Percentiles rank a stretch among this genome's conserved stretches.
Conservation (phyloP, 2,329 filamentous ascomycete species). For the Nigrospora sphaerica region DNA sequence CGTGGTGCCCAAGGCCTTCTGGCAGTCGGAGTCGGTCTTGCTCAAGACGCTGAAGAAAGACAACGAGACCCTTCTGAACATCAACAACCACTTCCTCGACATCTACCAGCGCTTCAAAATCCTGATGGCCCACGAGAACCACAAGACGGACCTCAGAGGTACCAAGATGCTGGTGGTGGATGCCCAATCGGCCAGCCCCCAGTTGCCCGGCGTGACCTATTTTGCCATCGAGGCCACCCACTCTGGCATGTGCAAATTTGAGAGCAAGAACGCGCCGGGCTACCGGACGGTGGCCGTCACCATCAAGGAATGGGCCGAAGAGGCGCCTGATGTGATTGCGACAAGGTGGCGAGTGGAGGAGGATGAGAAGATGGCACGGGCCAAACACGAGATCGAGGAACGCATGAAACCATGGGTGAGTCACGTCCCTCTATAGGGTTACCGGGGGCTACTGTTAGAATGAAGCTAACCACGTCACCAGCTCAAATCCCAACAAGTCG, state of each 20-base stretch:
- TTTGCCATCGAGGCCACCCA: slow-evolving; percentile 51
- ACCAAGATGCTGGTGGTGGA: slow-evolving; percentile 61
- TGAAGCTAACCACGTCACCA: slow-evolving; percentile 1
- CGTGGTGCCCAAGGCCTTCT: slow-evolving; percentile 57
- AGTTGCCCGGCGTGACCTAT: slow-evolving; percentile 61
- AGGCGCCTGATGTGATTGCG: slow-evolving; percentile 46
- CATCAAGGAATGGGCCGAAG: slow-evolving; percentile 43
- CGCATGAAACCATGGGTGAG: slow-evolving; percentile 32
- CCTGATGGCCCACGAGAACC: slow-evolving; percentile 71
- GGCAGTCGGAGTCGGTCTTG: slow-evolving; percentile 61
- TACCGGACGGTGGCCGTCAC: slow-evolving; percentile 47
- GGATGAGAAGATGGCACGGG: slow-evolving; percentile 38
- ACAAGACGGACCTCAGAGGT: slow-evolving; percentile 61
- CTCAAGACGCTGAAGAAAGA: slow-evolving; percentile 65
- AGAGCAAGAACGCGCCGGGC: slow-evolving; percentile 55
- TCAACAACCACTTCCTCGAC: slow-evolving; percentile 66
- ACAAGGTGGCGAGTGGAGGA: slow-evolving; percentile 55
- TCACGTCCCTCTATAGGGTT: neutral
- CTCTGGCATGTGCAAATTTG: slow-evolving; percentile 32
- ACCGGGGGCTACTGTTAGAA: slow-evolving; percentile 6
- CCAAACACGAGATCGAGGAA: slow-evolving; percentile 38
- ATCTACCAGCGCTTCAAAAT: slow-evolving; percentile 65
- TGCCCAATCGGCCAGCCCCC: slow-evolving; percentile 60
- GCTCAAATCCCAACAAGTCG: slow-evolving; percentile 19
- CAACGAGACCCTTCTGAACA: slow-evolving; percentile 67